Evolutionary conservation across 495 filamentous ascomycete species (phyloP).

Genomic region (Elasticomyces elasticus): DNA sequence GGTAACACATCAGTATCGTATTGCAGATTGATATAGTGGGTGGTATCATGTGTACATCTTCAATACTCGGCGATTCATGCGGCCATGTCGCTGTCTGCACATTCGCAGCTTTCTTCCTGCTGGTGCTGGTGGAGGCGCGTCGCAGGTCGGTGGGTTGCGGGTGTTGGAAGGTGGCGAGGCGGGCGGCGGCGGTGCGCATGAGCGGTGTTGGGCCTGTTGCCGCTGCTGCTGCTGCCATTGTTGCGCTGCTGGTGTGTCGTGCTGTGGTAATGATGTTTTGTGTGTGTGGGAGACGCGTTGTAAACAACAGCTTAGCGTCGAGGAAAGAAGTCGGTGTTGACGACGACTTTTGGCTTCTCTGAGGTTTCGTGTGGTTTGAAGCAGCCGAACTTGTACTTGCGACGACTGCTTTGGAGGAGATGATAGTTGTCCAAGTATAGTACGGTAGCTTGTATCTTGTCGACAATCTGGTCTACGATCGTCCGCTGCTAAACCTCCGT

Average conservation of each 20-base stretch:
- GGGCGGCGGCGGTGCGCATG: conserved; percentile 52
- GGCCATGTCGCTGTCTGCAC: conserved; percentile 61
- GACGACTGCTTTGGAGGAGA: no score
- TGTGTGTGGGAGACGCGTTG: neutral
- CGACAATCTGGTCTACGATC: no score
- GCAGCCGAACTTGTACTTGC: no score
- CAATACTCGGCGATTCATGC: conserved; percentile 54
- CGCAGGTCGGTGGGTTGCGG: conserved; percentile 51
- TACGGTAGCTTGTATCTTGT: no score
- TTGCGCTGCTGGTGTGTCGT: neutral
- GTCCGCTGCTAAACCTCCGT: no score
- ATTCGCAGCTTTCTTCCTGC: conserved; percentile 36
- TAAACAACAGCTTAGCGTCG: no score
- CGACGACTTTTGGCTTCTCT: no score
- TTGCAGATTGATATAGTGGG: neutral
- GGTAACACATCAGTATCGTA: no score
- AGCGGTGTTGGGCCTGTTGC: no score
- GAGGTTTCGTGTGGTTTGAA: no score
- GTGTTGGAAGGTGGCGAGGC: conserved; percentile 64
- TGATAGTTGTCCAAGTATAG: no score
- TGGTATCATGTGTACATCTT: conserved; percentile 42
- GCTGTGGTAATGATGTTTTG: neutral
- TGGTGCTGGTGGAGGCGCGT: conserved; percentile 49
- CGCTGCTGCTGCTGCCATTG: conserved; percentile 10
- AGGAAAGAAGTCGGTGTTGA: no score